Conservation (phyloP, 352 stramenopile genomes). For the Globisporangium polare region DNA sequence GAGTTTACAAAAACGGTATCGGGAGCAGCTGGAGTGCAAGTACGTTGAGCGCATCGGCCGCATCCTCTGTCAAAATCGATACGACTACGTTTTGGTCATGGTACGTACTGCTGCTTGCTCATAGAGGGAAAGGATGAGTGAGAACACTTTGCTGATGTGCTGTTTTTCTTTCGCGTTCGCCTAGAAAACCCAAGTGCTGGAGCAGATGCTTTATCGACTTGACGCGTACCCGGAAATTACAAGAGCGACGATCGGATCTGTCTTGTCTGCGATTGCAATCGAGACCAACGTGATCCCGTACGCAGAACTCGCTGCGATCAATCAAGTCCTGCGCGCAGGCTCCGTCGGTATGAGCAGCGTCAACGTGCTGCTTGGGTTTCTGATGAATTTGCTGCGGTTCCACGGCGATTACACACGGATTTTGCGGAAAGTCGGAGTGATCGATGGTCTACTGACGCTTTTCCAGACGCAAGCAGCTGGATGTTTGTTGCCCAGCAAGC, state of each 20-base stretch:
- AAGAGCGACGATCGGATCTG: conserved; percentile 46
- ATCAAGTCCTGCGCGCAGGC: conserved; percentile 25
- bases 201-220: conserved; percentile 32
- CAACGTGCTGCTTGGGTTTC: conserved; percentile 33
- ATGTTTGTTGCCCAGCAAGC: conserved; percentile 17
- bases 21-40: conserved; percentile 31
- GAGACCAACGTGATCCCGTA: conserved; percentile 58
- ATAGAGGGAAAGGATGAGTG: not conserved
- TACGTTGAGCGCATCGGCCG: conserved; percentile 51
- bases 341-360: conserved; percentile 21
- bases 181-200: conserved; percentile 41
- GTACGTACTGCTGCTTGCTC: conserved; percentile 23
- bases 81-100: conserved; percentile 51
- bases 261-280: conserved; percentile 52
- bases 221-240: conserved; percentile 44
- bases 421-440: conserved; percentile 31
- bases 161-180: conserved; percentile 1
- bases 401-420: conserved; percentile 39
- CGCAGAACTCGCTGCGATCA: conserved; percentile 35
- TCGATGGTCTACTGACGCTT: conserved; percentile 31
- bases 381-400: conserved; percentile 43
- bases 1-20: not conserved
- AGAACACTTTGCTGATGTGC: conserved; percentile 2
- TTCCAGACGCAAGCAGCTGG: conserved; percentile 37
- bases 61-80: conserved; percentile 35